Base-by-base conservation (phyloP, 2,329 filamentous ascomycete species). In the Fusarium keratoplasticum region DNA sequence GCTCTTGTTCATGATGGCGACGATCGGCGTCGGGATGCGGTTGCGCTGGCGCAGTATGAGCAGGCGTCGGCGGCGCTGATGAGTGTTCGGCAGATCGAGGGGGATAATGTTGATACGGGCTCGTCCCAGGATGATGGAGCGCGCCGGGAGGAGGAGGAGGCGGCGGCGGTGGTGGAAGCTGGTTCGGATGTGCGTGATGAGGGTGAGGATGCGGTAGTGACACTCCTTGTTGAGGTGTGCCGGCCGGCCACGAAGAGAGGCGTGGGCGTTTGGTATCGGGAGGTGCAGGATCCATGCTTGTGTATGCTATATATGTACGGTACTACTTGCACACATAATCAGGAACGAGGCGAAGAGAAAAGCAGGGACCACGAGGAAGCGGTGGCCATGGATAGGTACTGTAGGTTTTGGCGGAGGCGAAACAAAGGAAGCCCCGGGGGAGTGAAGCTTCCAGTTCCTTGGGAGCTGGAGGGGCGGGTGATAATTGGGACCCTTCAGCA, bases 221-320 rank as follows among this genome's bases (percentile, higher is more conserved):
- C 78, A 85, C 82, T 83, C 84, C 82, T 82, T 84, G 84, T 81
- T 84, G 84, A 76, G 83, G 82, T 81, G 84, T 83, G 80, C 85
- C 84, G 71, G 82, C 85, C 80, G 87, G 83, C 86, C 86, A 87
- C 80, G 85, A 81, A 59, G 82, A 74, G 76, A 90, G 84, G 83
- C 89, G 89, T 81, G 87, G 87, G 80, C 89, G 88, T 85, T 91
- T 91, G 80, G 82, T 83, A 79, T 90, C 88, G 79, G 88, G 88
- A 83, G 82, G 86, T 82, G 85, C 87, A 84, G 84, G 84, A 84
- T 91, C 89, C 89, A 91, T 91, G 86, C 83, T 88, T 85, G 47
- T 13, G 86, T 75, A 72, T 78, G 79, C 77, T 82, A 80, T 79
- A 79, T 79, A 80, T 81, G 79, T 81, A 79, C 77, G 79, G 78